Conservation (phyloP, 2,329 filamentous ascomycete genomes). For the Dryadomyces quercus-mongolicae region DNA sequence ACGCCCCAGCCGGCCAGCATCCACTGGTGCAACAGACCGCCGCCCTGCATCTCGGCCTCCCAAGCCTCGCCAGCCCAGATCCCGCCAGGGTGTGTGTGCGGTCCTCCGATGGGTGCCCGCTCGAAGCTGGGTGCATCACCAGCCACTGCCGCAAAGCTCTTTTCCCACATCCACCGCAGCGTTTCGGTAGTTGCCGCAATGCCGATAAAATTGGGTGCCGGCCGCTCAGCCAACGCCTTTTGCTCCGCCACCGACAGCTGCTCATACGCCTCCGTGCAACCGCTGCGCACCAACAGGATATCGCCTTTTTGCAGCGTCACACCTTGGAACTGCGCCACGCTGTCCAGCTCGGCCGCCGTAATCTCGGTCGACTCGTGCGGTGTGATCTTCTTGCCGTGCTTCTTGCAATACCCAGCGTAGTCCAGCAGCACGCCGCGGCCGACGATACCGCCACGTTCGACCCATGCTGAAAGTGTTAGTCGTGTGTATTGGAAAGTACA, state of each 20-base stretch:
- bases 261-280: conserved; percentile 21
- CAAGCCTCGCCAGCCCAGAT: conserved; percentile 7
- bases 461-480: conserved; percentile 8
- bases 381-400: conserved; percentile 6
- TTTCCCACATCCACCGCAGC: conserved; percentile 32
- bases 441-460: conserved; percentile 24
- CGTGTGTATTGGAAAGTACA: background rate
- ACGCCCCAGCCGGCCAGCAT: conserved; percentile 37
- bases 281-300: conserved; percentile 27
- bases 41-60: conserved; percentile 14
- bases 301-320: conserved; percentile 22
- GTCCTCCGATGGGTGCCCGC: conserved; percentile 20
- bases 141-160: conserved; percentile 30
- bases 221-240: conserved; percentile 19
- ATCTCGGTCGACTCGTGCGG: conserved; percentile 12
- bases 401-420: conserved; percentile 14
- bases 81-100: conserved; percentile 5
- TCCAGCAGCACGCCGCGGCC: conserved; percentile 36
- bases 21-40: conserved; percentile 23
- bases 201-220: conserved; percentile 21
- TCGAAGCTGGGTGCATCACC: conserved; percentile 31
- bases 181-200: conserved; percentile 23
- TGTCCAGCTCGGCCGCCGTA: conserved; percentile 17
- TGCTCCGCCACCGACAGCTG: conserved; percentile 12
- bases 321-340: conserved; percentile 21